Evolutionary conservation across 2,329 filamentous ascomycete species (phyloP).

Genomic region (Hypoxylon sp.): DNA sequence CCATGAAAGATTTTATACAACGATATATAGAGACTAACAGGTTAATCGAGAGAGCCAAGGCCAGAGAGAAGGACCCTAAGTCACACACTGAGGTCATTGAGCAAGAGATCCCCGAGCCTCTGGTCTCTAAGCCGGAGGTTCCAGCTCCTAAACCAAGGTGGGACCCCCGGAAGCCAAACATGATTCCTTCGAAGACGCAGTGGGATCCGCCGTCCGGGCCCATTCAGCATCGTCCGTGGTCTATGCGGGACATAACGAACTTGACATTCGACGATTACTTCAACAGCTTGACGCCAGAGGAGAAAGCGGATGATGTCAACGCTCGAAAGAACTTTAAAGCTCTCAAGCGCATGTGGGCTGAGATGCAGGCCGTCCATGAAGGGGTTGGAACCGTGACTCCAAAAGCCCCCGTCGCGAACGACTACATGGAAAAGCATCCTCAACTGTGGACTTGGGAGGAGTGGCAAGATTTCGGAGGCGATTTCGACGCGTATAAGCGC

Average conservation of each 20-base stretch:
- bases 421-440: not conserved
- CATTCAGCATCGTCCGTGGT: constrained; percentile 2
- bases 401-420: not conserved
- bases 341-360: not conserved
- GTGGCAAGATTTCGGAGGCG: not conserved
- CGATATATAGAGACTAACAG: too few species aligned
- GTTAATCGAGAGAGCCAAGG: too few species aligned
- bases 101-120: too few species aligned
- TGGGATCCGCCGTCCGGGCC: not conserved
- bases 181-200: not conserved
- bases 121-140: too few species aligned
- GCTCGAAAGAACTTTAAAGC: not conserved
- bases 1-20: too few species aligned
- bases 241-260: not conserved
- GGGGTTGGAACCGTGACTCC: too few species aligned
- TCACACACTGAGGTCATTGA: too few species aligned
- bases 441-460: constrained; percentile 11
- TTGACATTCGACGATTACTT: constrained; percentile 22
- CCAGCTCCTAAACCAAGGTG: too few species aligned
- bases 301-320: not conserved
- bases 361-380: not conserved
- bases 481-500: not conserved
- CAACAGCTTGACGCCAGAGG: not conserved
- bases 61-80: too few species aligned
- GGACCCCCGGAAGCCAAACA: too few species aligned